Evolutionary conservation across 441 rosid genomes (phyloP), one percentile per base, ranked within the genome.

Genomic region (Kokia cookei): DNA sequence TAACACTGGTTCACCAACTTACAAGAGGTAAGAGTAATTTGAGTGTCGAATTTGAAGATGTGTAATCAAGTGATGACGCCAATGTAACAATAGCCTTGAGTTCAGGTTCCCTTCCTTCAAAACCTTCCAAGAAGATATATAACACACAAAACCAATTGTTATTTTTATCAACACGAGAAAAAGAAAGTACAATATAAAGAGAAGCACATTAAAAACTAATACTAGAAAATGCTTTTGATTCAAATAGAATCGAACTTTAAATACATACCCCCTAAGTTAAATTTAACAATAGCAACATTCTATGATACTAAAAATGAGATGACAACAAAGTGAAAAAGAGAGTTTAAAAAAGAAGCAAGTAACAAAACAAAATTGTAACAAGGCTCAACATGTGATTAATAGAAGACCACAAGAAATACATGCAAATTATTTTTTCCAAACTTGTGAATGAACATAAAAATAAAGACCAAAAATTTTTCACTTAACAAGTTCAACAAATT

Each of bases 41-140:
- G 79, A 95, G 98, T 14, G 83, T 82, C 35, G 98, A 95, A 43
- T 87, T 81, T 77, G 99, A 95, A 80, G 92, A 73, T 61, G 95
- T 93, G 86, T 95, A 95, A 80, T 95, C 97, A 76, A 95, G 83
- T 58, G 99, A 95, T 63, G 99, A 90, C 55, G 98, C 99, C 84
- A 95, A 82, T 35, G 98, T 93, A 78, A 86, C 95, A 77, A 89
- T 70, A 70, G 92, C 96, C 64, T 89, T 96, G 75, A 95, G 78
- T 63, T 83, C 79, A 54, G 89, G 82, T 75, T 90, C 92, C 81
- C 73, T 86, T 79, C 91, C 92, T 84, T 90, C 94, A 81, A 72
- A 87, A 81, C 91, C 98, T 93, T 74, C 48, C 6, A 17, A 82
- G 65, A 82, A 22, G 78, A 75, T 65, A 76, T 22, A 79, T 12